phyloP scores from a whole-genome alignment of 768 basidiomycete species.

The Leccinum pellstonianum region DNA sequence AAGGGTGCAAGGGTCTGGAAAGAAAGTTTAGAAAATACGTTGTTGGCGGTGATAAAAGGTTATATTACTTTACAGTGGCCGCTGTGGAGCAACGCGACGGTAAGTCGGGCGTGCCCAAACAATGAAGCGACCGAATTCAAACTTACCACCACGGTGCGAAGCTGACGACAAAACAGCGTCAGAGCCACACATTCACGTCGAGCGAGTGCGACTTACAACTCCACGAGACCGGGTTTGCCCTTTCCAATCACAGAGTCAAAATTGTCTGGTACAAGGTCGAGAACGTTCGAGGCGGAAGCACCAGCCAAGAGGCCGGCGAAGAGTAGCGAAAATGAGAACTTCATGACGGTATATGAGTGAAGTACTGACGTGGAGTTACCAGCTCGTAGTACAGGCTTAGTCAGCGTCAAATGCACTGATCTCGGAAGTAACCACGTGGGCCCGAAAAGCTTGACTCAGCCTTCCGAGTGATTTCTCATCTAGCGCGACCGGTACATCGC shows the following conservation, averaged over 20 bases:
- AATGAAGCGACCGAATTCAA: not conserved
- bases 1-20: conserved; percentile 81
- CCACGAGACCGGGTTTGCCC: conserved; percentile 82
- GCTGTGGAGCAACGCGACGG: conserved; percentile 35
- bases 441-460: conserved; percentile 16
- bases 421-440: not conserved
- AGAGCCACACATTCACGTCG: not conserved
- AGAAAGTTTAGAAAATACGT: not conserved
- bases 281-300: conserved; percentile 74
- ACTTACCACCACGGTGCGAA: conserved; percentile 88
- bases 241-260: conserved; percentile 76
- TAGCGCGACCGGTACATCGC: not conserved
- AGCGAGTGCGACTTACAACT: conserved; percentile 65
- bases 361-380: conserved; percentile 30
- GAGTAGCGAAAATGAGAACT: conserved; percentile 53
- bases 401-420: conserved; percentile 12
- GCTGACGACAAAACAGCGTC: conserved; percentile 37
- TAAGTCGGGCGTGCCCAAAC: not conserved
- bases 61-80: conserved; percentile 80
- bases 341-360: conserved; percentile 45
- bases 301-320: conserved; percentile 53
- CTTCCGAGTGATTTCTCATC: conserved; percentile 26
- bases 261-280: conserved; percentile 73
- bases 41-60: not conserved
- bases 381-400: conserved; percentile 16